Conservation (phyloP, 441 rosid species). For the Erysimum cheiri region DNA sequence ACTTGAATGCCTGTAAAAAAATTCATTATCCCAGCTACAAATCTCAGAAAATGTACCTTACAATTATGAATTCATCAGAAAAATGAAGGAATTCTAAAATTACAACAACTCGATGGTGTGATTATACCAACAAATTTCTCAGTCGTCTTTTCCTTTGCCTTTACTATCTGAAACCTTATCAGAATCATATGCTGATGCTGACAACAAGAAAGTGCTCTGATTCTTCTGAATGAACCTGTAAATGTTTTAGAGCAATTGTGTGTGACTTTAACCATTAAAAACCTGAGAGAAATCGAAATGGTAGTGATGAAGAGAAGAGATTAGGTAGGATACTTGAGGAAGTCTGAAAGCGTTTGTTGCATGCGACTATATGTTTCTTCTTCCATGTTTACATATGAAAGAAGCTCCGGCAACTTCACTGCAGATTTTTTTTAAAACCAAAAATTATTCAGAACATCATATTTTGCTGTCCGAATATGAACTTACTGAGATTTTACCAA, state of each 20-base stretch:
- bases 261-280: neutral
- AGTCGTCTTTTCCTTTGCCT: conserved; percentile 84
- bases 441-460: neutral
- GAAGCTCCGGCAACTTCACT: conserved; percentile 94
- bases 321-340: conserved; percentile 68
- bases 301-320: conserved; percentile 22
- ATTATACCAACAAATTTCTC: conserved; percentile 32
- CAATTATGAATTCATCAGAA: conserved; percentile 26
- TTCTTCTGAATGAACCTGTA: conserved; percentile 91
- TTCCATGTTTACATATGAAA: conserved; percentile 85
- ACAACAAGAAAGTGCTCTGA: conserved; percentile 73
- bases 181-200: conserved; percentile 64
- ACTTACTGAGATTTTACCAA: conserved; percentile 57
- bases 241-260: neutral
- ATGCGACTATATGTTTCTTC: conserved; percentile 81
- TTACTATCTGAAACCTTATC: conserved; percentile 59
- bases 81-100: conserved; percentile 36
- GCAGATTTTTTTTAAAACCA: conserved; percentile 35
- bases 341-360: conserved; percentile 89
- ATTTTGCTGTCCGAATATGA: neutral
- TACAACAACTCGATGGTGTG: conserved; percentile 35
- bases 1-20: neutral
- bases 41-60: neutral
- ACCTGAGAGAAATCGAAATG: conserved; percentile 1
- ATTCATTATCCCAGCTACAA: conserved; percentile 18